phyloP scores from a whole-genome alignment of 2,329 filamentous ascomycete genomes.

The Exophiala bonariae region DNA sequence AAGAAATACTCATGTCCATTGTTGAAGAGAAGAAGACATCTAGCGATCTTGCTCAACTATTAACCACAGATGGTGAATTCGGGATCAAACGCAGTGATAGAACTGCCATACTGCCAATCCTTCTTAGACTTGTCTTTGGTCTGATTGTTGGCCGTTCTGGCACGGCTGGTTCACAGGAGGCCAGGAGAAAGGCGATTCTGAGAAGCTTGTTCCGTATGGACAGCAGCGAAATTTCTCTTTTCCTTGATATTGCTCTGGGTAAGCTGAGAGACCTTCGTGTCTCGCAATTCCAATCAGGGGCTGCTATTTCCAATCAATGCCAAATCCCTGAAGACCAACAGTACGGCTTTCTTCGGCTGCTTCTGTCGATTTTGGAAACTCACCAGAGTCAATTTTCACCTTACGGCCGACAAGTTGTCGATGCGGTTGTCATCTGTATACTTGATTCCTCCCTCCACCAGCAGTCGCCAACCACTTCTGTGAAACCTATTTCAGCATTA shows the following conservation, averaged over 20 bases:
- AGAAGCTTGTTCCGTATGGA: constrained; percentile 77
- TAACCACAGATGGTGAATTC: constrained; percentile 67
- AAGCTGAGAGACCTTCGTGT: constrained; percentile 64
- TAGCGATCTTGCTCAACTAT: constrained; percentile 87
- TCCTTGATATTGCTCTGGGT: constrained; percentile 79
- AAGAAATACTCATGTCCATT: constrained; percentile 81
- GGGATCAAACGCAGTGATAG: constrained; percentile 74
- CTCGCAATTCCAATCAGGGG: constrained; percentile 50
- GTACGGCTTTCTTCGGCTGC: constrained; percentile 86
- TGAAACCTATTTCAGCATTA: constrained; percentile 32
- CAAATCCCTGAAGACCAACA: constrained; percentile 73
- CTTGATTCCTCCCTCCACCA: constrained; percentile 58
- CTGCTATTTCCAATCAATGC: constrained; percentile 58
- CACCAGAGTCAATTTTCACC: constrained; percentile 71
- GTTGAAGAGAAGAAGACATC: constrained; percentile 90
- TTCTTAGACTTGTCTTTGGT: constrained; percentile 86
- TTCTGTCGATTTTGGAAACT: constrained; percentile 70
- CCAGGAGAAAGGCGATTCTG: constrained; percentile 71
- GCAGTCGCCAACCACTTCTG: constrained; percentile 33
- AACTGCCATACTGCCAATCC: constrained; percentile 73
- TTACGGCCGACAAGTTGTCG: constrained; percentile 68
- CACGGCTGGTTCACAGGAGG: constrained; percentile 74
- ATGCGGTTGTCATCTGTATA: constrained; percentile 79
- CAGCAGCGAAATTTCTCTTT: constrained; percentile 72
- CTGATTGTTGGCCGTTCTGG: constrained; percentile 82